These are phyloP conservation scores for Geotrichum bryndzae DNA, from an alignment of 1,139 yeast species.

Conservation along the genomic window DNA sequence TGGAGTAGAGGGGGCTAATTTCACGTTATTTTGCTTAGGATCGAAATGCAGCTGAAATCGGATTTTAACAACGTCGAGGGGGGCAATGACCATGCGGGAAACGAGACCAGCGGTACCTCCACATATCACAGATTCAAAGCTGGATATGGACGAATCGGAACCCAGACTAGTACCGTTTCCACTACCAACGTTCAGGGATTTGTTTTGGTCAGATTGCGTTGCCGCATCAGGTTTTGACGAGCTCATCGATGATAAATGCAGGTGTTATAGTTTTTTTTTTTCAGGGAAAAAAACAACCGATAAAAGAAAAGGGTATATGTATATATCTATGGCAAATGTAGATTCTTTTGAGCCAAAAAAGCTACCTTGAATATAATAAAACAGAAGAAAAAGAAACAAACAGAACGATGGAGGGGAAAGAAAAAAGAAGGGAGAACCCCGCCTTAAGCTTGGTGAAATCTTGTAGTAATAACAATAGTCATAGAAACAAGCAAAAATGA, in stretches of 20 bases:
- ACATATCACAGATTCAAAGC: conserved; percentile 46
- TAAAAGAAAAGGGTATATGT: neutral
- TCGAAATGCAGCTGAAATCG: conserved; percentile 59
- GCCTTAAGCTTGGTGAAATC: too few species aligned
- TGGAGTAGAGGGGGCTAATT: neutral
- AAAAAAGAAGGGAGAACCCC: neutral
- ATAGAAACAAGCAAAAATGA: too few species aligned
- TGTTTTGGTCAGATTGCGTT: neutral
- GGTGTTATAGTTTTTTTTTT: neutral
- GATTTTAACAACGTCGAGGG: conserved; percentile 83
- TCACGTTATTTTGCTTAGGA: neutral
- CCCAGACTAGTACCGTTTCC: conserved; percentile 20
- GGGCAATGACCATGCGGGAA: conserved; percentile 59
- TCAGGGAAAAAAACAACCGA: neutral
- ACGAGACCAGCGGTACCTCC: conserved; percentile 69
- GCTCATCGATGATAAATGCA: neutral
- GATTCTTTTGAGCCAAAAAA: neutral
- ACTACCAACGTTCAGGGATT: conserved; percentile 7
- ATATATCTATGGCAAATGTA: neutral
- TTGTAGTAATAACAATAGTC: too few species aligned
- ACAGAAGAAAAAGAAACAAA: neutral
- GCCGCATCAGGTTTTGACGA: neutral
- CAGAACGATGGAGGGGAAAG: neutral
- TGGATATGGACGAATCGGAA: conserved; percentile 30
- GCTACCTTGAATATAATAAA: neutral